Base-by-base conservation (phyloP, 805 yeast genomes). In the Pichia scutulata region DNA sequence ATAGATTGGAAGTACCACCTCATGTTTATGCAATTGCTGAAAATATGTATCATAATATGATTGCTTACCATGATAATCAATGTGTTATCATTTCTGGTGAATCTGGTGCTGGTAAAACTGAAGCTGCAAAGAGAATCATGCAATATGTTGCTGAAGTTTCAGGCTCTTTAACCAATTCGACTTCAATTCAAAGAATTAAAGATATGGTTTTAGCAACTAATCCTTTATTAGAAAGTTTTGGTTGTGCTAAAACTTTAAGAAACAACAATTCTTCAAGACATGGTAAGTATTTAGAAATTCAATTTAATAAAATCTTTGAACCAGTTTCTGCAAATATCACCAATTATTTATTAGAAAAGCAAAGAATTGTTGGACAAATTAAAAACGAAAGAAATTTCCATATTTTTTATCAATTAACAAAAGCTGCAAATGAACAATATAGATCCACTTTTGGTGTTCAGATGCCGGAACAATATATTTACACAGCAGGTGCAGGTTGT, bases 1-100 rank as follows among this genome's bases (percentile, higher is more conserved):
- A 93, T 68, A 76, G 99, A 60, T 73, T 93, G 52, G 99, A 93
- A 70, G 96, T 86, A 26, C 95, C 98, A 18, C 99, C 99, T 3
- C 99, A 93, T 69, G 99, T 93, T 28, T 93, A 84, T 69, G 96
- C 98, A 48, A 89, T 93, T 61, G 99, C 99, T 12, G 99, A 93
- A 69, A 72, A 95, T 36, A 89, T 93, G 96, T 93, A 85, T 68
- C 92, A 93, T 70, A 87, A 92, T 66, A 77, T 93, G 82, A 90
- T 90, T 68, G 85, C 96, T 0, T 93, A 93, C 69, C 81, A 86
- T 52, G 98, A 93, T 60, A 89, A 82, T 63, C 99, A 93, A 67
- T 92, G 98, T 76, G 98, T 93, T 22, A 93, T 93, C 60, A 93
- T 93, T 57, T 87, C 96, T 3, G 98, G 98, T 51, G 98, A 92